phyloP scores from a whole-genome alignment of 1,284 basidiomycete genomes.

The Boletus sp. region DNA sequence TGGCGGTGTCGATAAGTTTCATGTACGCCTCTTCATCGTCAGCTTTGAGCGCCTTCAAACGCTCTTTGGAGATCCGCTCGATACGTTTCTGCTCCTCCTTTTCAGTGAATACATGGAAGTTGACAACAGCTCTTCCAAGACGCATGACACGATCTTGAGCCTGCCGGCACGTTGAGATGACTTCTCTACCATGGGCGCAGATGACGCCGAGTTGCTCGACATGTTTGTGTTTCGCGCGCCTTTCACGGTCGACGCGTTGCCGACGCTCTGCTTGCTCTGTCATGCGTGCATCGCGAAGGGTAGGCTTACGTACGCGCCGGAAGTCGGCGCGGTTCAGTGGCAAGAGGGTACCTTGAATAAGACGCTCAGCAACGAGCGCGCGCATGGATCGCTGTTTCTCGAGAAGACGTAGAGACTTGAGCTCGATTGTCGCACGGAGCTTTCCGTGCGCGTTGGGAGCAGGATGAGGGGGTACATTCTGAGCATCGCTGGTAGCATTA shows the following conservation, averaged over 20 bases:
- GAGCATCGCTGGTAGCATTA: constrained; percentile 1
- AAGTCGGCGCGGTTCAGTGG: constrained; percentile 93
- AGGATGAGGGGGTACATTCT: constrained; percentile 43
- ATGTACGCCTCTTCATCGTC: constrained; percentile 99
- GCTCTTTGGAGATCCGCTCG: constrained; percentile 96
- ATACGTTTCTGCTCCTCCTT: constrained; percentile 99
- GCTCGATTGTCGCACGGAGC: constrained; percentile 90
- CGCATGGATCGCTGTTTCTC: constrained; percentile 90
- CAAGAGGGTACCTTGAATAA: constrained; percentile 89
- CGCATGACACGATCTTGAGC: constrained; percentile 81
- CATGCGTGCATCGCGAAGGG: constrained; percentile 86
- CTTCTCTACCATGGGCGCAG: constrained; percentile 81
- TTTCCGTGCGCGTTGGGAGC: constrained; percentile 73
- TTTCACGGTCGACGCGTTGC: constrained; percentile 92
- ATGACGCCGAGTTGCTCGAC: constrained; percentile 93
- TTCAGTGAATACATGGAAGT: constrained; percentile 89
- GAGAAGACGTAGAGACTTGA: constrained; percentile 89
- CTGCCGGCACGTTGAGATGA: constrained; percentile 64
- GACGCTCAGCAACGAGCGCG: constrained; percentile 84
- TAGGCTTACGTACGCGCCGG: constrained; percentile 86
- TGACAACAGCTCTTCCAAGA: constrained; percentile 85
- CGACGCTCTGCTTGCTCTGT: constrained; percentile 92
- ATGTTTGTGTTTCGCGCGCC: constrained; percentile 95
- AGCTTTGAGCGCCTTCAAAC: constrained; percentile 96
- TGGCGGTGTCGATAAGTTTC: constrained; percentile 98